Percentiles rank a stretch among this genome's conserved stretches.
phyloP scores from a whole-genome alignment of 2,329 filamentous ascomycete species.

The Penicillium sclerotigenum region DNA sequence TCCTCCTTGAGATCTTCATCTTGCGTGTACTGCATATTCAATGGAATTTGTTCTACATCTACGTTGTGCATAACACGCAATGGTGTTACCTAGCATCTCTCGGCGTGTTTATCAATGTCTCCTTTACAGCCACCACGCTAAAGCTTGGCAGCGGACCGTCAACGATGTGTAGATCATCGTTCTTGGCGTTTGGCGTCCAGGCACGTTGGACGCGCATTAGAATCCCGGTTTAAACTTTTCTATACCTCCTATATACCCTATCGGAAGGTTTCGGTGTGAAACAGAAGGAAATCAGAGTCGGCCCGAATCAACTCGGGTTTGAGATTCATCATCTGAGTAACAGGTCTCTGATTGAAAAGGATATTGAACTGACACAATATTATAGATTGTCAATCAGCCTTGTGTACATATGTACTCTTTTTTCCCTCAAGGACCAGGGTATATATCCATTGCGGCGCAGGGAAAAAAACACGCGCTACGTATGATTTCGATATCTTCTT shows the following conservation, averaged over 20 bases:
- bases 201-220: constrained; percentile 12
- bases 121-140: constrained; percentile 23
- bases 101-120: not conserved
- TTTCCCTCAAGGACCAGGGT: not conserved
- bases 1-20: not conserved
- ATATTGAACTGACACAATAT: not conserved
- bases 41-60: not conserved
- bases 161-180: constrained; percentile 29
- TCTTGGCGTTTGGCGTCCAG: constrained; percentile 23
- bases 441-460: not conserved
- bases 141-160: constrained; percentile 35
- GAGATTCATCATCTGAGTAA: constrained; percentile 16
- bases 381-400: constrained; percentile 3
- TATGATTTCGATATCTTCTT: constrained; percentile 8
- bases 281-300: constrained; percentile 2
- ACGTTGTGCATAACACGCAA: constrained; percentile 2
- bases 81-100: constrained; percentile 1
- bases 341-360: not conserved
- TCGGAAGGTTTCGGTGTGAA: not conserved
- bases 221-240: constrained; percentile 1
- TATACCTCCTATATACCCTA: not conserved
- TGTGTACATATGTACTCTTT: too few relatives aligned
- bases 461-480: not conserved
- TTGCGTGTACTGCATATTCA: not conserved
- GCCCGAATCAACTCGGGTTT: constrained; percentile 12